phyloP scores from a whole-genome alignment of 2,329 filamentous ascomycete species.

The Pseudogymnoascus sp. region DNA sequence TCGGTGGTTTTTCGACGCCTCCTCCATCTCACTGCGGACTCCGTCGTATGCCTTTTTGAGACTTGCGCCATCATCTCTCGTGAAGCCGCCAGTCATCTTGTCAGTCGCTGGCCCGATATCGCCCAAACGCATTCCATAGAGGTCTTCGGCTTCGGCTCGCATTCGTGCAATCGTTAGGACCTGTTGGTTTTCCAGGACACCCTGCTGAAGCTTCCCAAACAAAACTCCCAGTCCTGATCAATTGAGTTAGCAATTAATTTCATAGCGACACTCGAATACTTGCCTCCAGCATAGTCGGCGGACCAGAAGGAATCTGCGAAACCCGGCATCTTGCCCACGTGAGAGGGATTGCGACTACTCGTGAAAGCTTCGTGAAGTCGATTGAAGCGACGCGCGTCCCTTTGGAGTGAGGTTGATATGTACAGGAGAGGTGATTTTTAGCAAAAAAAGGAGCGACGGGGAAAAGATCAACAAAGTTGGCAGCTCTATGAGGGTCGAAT shows the following conservation, averaged over 20 bases:
- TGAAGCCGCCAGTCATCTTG: slow-evolving; percentile 75
- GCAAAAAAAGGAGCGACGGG: background rate
- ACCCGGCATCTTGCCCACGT: slow-evolving; percentile 58
- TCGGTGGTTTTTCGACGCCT: slow-evolving; percentile 80
- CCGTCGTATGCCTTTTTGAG: slow-evolving; percentile 85
- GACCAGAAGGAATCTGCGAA: slow-evolving; percentile 99
- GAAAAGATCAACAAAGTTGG: background rate
- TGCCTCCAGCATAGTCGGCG: slow-evolving; percentile 89
- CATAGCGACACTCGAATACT: slow-evolving; percentile 26
- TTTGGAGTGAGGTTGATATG: background rate
- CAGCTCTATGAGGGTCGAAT: background rate
- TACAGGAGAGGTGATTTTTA: background rate
- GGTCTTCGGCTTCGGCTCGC: slow-evolving; percentile 91
- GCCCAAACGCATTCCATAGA: slow-evolving; percentile 71
- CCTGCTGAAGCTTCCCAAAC: slow-evolving; percentile 94
- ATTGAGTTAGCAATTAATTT: slow-evolving; percentile 2
- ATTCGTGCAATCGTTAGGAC: slow-evolving; percentile 83
- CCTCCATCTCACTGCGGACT: slow-evolving; percentile 84
- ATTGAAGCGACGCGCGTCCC: slow-evolving; percentile 9
- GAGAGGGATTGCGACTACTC: background rate
- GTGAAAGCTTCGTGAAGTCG: background rate
- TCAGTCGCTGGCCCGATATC: slow-evolving; percentile 80
- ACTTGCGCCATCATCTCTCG: slow-evolving; percentile 88
- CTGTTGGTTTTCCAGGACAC: slow-evolving; percentile 90
- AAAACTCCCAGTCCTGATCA: slow-evolving; percentile 73